Base-by-base conservation (phyloP, 2,329 filamentous ascomycete genomes). In the Microdochium bolleyi region DNA sequence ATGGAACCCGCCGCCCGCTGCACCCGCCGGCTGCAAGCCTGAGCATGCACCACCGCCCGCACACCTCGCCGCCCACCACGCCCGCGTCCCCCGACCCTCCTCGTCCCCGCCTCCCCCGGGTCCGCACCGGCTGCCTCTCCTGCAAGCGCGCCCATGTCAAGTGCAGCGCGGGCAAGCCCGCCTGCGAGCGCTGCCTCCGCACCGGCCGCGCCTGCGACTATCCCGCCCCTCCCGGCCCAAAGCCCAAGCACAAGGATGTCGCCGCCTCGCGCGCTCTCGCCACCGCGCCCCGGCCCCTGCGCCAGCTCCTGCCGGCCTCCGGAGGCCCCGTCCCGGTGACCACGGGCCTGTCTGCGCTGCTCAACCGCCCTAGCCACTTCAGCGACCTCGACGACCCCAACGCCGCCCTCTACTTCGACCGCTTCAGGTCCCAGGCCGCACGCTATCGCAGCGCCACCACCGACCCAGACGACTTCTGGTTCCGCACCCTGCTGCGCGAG, bases 91-190 rank as follows among this genome's bases (percentile, higher is more conserved):
- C 7, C 37, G 37, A 11, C 37, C 11, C 37, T n/a, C 11, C 5
- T n/a, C 37, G 37, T 19, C 7, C 19, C n/a, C 41, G 41, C 41
- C 41, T 46, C n/a, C 41, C 41, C 41, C 21, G 41, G 19, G 41
- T 46, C 41, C 41, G 41, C 19, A 46, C 41, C 41, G 41, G 41
- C 41, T 46, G 41, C 13, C n/a, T 46, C 41, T 8, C 41, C 16
- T 46, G 41, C 41, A 46, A 46, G 41, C 5, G 13, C 21, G 41
- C 41, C 41, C 48, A 49, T 24, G 48, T 49, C 48, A 49, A 49
- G 48, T 49, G 48, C 48, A 24, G 27, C 48, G 48, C 27, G 48
- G 24, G 24, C n/a, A 49, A 49, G 48, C 48, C 48, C 48, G 48
- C n/a, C 48, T 49, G 48, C 48, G 3, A 30, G 2, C 24, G 48